Evolutionary conservation across 208 protist species (phyloP).

Genomic region (Polymyxa betae): DNA sequence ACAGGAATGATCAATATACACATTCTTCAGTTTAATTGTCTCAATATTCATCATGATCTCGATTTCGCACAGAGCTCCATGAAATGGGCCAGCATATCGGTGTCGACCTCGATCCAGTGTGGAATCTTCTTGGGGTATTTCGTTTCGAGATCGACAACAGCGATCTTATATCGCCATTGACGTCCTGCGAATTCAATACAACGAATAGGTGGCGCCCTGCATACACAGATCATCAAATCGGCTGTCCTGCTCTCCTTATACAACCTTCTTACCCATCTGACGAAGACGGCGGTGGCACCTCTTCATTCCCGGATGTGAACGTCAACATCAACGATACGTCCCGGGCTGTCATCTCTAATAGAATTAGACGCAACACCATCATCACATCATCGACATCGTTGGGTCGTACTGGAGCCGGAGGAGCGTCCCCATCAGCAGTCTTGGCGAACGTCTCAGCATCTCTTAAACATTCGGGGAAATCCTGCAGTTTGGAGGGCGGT

Average conservation of each 20-base stretch:
- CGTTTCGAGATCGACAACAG: background rate
- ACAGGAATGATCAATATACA: background rate
- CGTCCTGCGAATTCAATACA: background rate
- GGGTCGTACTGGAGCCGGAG: background rate
- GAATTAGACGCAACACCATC: background rate
- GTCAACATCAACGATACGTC: constrained; percentile 19
- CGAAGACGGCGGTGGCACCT: too few species aligned
- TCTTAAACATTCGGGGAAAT: background rate
- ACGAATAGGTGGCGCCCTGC: background rate
- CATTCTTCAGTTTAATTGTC: background rate
- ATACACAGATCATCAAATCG: background rate
- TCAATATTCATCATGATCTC: background rate
- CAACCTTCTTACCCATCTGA: too few species aligned
- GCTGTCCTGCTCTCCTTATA: too few species aligned
- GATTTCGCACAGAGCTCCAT: background rate
- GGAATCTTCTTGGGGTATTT: constrained; percentile 28
- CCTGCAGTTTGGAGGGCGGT: too few species aligned
- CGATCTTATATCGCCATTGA: constrained; percentile 21
- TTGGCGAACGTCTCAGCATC: background rate
- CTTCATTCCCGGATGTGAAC: background rate
- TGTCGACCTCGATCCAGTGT: background rate
- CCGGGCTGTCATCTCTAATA: constrained; percentile 41
- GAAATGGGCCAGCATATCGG: background rate
- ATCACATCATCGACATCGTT: background rate
- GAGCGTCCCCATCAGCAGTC: background rate